Conservation (phyloP, 1,284 basidiomycete genomes). For the Tilletia horrida region DNA sequence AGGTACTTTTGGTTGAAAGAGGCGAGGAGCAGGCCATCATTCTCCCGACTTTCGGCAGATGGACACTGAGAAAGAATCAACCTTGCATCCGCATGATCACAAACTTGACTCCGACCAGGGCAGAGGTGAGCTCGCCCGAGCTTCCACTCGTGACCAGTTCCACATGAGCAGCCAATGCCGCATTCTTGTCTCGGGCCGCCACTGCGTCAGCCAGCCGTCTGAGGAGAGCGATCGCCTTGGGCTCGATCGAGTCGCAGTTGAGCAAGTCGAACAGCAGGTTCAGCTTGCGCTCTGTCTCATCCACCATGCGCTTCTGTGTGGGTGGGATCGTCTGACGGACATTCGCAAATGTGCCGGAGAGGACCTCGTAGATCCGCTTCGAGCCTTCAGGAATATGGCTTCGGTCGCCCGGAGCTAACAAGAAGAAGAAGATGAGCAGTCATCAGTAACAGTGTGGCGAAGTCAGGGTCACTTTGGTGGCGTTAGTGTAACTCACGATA, state of each 20-base stretch:
- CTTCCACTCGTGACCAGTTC: conserved; percentile 45
- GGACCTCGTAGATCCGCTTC: conserved; percentile 64
- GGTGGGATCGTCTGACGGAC: conserved; percentile 59
- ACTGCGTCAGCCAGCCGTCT: conserved; percentile 47
- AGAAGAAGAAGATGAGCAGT: background rate
- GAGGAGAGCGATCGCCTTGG: conserved; percentile 44
- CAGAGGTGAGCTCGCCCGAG: conserved; percentile 44
- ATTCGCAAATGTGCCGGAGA: conserved; percentile 38
- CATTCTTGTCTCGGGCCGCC: conserved; percentile 46
- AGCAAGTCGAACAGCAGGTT: conserved; percentile 83
- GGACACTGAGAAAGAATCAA: background rate
- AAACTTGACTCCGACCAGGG: conserved; percentile 51
- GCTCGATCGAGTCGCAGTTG: conserved; percentile 76
- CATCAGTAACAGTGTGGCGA: background rate
- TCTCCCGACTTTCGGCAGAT: too few relatives aligned
- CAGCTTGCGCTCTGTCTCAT: conserved; percentile 82
- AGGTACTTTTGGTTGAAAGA: too few relatives aligned
- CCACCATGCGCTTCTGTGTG: conserved; percentile 76
- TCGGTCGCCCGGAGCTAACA: conserved; percentile 79
- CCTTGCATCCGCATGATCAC: conserved; percentile 27
- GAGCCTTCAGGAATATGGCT: conserved; percentile 77
- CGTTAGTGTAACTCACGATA: conserved; percentile 78
- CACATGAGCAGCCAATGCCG: conserved; percentile 45
- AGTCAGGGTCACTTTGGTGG: too few relatives aligned
- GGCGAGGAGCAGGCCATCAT: too few relatives aligned